Conservation (phyloP, 2,329 filamentous ascomycete species). For the Fusarium sp. region DNA sequence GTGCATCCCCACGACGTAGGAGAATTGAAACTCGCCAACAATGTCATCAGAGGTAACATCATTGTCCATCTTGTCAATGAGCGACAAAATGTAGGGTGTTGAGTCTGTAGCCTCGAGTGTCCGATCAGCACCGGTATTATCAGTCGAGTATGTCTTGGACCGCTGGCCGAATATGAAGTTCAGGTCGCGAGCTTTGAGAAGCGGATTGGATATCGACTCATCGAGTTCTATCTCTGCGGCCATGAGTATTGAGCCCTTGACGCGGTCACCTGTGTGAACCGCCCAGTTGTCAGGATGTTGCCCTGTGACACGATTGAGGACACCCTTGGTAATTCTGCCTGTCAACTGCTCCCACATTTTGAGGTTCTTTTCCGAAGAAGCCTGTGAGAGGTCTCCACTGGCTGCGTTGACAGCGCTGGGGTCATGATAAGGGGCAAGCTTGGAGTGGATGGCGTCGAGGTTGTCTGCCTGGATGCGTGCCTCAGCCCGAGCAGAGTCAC, state of each 20-base stretch:
- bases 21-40: slow-evolving; percentile 71
- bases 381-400: slow-evolving; percentile 30
- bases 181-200: slow-evolving; percentile 56
- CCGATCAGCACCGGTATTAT: slow-evolving; percentile 52
- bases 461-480: slow-evolving; percentile 58
- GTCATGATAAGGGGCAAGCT: slow-evolving; percentile 60
- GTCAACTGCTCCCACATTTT: slow-evolving; percentile 67
- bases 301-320: slow-evolving; percentile 63
- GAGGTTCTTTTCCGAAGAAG: slow-evolving; percentile 39
- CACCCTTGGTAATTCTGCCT: slow-evolving; percentile 56
- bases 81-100: slow-evolving; percentile 58
- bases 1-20: slow-evolving; percentile 68
- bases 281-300: slow-evolving; percentile 59
- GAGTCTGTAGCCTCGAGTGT: slow-evolving; percentile 62
- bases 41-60: slow-evolving; percentile 56
- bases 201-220: slow-evolving; percentile 49
- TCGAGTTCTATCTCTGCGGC: slow-evolving; percentile 56
- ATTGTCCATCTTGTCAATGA: slow-evolving; percentile 48
- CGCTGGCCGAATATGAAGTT: slow-evolving; percentile 61
- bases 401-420: slow-evolving; percentile 44
- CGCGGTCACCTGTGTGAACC: slow-evolving; percentile 65
- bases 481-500: slow-evolving; percentile 61
- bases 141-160: slow-evolving; percentile 56
- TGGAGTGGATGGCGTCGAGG: slow-evolving; percentile 53
- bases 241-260: slow-evolving; percentile 57